Base-by-base conservation (phyloP, 495 filamentous ascomycete species). In the Parachaetomium inaequale region DNA sequence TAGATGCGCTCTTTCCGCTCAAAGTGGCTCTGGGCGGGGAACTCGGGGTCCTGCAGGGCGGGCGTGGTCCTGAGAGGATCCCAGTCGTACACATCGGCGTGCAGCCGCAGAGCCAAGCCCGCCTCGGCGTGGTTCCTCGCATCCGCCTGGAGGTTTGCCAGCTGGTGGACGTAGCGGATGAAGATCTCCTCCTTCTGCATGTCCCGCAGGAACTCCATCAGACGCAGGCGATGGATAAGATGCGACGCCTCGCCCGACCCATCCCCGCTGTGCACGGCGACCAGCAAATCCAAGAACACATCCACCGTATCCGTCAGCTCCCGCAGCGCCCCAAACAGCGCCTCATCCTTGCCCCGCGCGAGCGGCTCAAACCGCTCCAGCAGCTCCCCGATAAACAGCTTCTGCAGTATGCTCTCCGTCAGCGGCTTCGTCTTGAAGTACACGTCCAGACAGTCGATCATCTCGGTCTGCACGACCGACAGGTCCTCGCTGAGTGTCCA, bases 171-270 rank as follows among this genome's bases (percentile, higher is more conserved):
- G 70, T 98, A 98, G 60, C 92, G 88, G 65, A 96, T 89, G 72
- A 93, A 99, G 63, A 97, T 96, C 70, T 96, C 92, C 72, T 96
- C 92, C 69, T 95, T 95, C 65, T 93, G 89, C 91, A 96, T 94
- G 70, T 97, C 93, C 70, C 91, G 87, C 73, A 97, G 84, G 76
- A 96, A 98, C 65, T 96, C 91, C 94, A 98, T 96, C 40, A 98
- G 75, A 67, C 90, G 85, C 50, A 98, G 80, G 2, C 91, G 91
- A 71, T 98, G 89, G 70, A 95, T 87, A 53, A 92, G 84, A 61
- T 87, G 83, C 47, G 86, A 87, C 17, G 92, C 90, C 65, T 95
- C 90, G 34, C 85, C 85, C 1, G 83, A 85, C 21, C 84, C 84
- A 34, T 91, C 88, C 3, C 86, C 86, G 63, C 88, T 88, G 72